A percentile compares a stretch with the other conserved stretches of the same genome.
Evolutionary conservation across 805 yeast species (phyloP).

Genomic region (Priceomyces haplophilus): DNA sequence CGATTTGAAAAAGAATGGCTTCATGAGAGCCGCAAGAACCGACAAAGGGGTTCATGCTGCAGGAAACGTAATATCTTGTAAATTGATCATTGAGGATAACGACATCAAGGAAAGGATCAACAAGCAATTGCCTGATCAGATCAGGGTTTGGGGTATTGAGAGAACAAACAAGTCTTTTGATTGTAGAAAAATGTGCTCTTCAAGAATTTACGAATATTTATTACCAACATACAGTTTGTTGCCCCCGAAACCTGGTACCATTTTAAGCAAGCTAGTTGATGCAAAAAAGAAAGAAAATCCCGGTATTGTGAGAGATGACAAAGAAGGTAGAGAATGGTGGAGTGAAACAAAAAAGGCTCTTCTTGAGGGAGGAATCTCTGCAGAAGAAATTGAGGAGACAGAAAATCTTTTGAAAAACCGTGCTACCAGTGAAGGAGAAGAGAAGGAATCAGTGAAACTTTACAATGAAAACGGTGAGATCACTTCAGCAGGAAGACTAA

Average conservation of each 20-base stretch:
- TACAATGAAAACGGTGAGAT: constrained; percentile 37
- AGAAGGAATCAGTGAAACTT: constrained; percentile 5
- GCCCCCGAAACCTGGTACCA: constrained; percentile 81
- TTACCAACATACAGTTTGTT: constrained; percentile 88
- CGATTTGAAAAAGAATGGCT: constrained; percentile 83
- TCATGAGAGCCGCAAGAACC: constrained; percentile 83
- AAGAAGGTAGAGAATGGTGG: constrained; percentile 80
- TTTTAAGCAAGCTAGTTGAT: constrained; percentile 57
- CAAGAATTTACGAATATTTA: constrained; percentile 92
- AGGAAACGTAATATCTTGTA: constrained; percentile 83
- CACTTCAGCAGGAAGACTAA: constrained; percentile 35
- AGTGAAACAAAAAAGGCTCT: constrained; percentile 38
- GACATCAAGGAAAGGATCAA: constrained; percentile 75
- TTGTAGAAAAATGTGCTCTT: constrained; percentile 91
- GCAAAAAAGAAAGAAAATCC: constrained; percentile 54
- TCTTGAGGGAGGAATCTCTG: constrained; percentile 10
- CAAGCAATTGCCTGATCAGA: constrained; percentile 71
- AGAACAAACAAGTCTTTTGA: constrained; percentile 89
- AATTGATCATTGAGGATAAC: constrained; percentile 79
- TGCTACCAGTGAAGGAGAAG: constrained; percentile 6
- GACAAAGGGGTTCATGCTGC: constrained; percentile 99
- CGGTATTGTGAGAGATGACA: constrained; percentile 57
- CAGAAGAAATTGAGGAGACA: constrained; percentile 29
- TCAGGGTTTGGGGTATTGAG: constrained; percentile 89
- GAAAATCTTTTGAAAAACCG: constrained; percentile 31